These are phyloP conservation scores for Saccharomycopsis fodiens DNA, from an alignment of 805 yeast species.

Conservation along the genomic window DNA sequence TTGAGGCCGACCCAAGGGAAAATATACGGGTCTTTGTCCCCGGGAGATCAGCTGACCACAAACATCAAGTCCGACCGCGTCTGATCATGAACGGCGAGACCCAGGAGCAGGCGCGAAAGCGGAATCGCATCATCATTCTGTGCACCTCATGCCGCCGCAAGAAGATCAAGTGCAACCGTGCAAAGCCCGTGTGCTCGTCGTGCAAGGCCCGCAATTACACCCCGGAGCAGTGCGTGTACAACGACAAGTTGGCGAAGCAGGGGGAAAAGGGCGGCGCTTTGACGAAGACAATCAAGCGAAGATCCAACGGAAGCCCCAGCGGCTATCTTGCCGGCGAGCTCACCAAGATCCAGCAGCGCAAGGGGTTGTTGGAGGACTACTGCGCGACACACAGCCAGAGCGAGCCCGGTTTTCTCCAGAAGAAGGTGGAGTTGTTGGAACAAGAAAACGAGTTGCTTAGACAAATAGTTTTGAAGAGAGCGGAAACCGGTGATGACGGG, in stretches of 20 bases:
- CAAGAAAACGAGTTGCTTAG: conserved; percentile 11
- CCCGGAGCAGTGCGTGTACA: conserved; percentile 16
- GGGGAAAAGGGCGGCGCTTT: not conserved
- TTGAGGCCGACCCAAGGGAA: not conserved
- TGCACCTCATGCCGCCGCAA: conserved; percentile 20
- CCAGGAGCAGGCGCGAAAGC: conserved; percentile 3
- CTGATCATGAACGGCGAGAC: not conserved
- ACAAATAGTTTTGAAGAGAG: not conserved
- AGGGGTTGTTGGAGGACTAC: conserved; percentile 7
- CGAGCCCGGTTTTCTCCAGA: conserved; percentile 2
- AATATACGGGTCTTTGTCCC: not conserved
- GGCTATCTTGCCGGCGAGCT: not conserved
- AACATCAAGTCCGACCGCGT: not conserved
- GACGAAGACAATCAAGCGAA: not conserved
- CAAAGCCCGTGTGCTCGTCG: conserved; percentile 17
- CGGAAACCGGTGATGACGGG: not conserved
- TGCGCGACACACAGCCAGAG: conserved; percentile 6
- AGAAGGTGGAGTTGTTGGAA: conserved; percentile 9
- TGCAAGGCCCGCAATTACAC: conserved; percentile 17
- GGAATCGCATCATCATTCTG: conserved; percentile 17
- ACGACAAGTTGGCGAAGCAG: conserved; percentile 6
- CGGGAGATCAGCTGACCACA: not conserved
- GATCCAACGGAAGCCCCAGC: not conserved
- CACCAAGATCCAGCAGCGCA: conserved; percentile 5
- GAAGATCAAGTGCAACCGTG: conserved; percentile 20